A percentile compares a stretch with the other conserved stretches of the same genome.
These are phyloP conservation scores for Talaromyces islandicus DNA, from an alignment of 2,329 filamentous ascomycete genomes.

Conservation along the genomic window DNA sequence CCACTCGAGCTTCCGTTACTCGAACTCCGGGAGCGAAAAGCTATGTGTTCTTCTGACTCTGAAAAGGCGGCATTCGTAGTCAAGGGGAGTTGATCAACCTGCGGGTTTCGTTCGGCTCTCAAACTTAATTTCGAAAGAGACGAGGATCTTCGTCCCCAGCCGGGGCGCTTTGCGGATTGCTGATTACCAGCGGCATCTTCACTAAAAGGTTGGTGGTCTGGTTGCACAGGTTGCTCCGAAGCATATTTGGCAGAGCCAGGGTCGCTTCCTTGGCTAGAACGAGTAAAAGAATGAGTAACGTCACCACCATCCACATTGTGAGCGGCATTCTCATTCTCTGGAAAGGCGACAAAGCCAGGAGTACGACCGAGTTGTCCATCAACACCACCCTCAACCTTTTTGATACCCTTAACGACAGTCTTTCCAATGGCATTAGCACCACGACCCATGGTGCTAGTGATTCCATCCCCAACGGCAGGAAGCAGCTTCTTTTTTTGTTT, in stretches of 20 bases:
- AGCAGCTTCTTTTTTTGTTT: conserved; percentile 28
- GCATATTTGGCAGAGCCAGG: neutral
- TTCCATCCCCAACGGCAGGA: conserved; percentile 45
- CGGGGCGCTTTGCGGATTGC: conserved; percentile 16
- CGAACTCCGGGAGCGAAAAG: neutral
- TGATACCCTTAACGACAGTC: conserved; percentile 38
- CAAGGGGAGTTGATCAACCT: conserved; percentile 30
- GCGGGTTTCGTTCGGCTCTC: conserved; percentile 18
- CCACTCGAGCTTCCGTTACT: neutral
- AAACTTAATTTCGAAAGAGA: conserved; percentile 22
- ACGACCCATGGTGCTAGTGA: conserved; percentile 44
- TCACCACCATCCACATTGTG: neutral
- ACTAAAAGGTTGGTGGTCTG: neutral
- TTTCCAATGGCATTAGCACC: conserved; percentile 42
- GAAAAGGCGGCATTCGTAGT: conserved; percentile 17
- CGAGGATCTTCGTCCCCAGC: conserved; percentile 28
- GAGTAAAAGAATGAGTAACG: conserved; percentile 6
- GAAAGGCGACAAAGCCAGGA: conserved; percentile 25
- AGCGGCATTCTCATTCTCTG: neutral
- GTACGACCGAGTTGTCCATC: conserved; percentile 30
- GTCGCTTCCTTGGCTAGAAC: conserved; percentile 7
- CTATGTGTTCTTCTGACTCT: conserved; percentile 16
- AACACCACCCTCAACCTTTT: conserved; percentile 31
- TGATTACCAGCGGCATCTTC: neutral
- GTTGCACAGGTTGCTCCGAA: neutral